These are phyloP conservation scores for Penicillium sclerotiorum DNA, from an alignment of 2,329 filamentous ascomycete species.

Conservation along the genomic window DNA sequence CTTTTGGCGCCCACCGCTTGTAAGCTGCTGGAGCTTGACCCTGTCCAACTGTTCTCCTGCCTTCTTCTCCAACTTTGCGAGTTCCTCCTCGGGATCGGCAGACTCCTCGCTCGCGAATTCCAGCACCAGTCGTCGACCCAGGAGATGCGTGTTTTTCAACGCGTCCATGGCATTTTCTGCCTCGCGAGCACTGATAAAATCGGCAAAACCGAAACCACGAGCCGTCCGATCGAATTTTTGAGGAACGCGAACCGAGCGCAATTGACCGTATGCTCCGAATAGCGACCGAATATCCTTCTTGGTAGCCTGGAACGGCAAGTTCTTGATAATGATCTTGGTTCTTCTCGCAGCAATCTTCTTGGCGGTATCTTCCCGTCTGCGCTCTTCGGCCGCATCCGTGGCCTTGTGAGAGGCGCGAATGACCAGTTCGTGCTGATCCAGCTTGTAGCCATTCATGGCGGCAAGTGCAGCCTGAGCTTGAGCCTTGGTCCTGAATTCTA, in stretches of 20 bases:
- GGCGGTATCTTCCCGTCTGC: conserved; percentile 76
- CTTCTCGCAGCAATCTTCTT: conserved; percentile 76
- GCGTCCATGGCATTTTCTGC: conserved; percentile 89
- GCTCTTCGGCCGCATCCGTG: conserved; percentile 83
- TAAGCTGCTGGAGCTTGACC: conserved; percentile 86
- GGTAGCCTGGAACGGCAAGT: conserved; percentile 90
- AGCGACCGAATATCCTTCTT: conserved; percentile 89
- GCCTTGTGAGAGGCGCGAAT: conserved; percentile 87
- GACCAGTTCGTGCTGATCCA: conserved; percentile 84
- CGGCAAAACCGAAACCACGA: conserved; percentile 94
- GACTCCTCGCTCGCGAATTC: conserved; percentile 89
- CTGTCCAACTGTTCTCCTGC: conserved; percentile 87
- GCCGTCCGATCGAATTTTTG: conserved; percentile 90
- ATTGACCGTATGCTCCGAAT: conserved; percentile 86
- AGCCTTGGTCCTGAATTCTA: conserved; percentile 78
- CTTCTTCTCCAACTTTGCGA: conserved; percentile 96
- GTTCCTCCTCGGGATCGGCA: conserved; percentile 91
- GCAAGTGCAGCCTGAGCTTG: conserved; percentile 78
- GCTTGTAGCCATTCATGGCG: conserved; percentile 82
- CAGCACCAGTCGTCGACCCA: conserved; percentile 85
- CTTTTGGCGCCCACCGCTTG: conserved; percentile 76
- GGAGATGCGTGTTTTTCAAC: conserved; percentile 86
- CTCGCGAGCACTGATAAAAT: conserved; percentile 89
- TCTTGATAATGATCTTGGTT: conserved; percentile 97
- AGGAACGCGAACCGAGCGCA: conserved; percentile 88